Evolutionary conservation across 2,329 filamentous ascomycete genomes (phyloP).

Genomic region (Penicillium fuscoglaucum): DNA sequence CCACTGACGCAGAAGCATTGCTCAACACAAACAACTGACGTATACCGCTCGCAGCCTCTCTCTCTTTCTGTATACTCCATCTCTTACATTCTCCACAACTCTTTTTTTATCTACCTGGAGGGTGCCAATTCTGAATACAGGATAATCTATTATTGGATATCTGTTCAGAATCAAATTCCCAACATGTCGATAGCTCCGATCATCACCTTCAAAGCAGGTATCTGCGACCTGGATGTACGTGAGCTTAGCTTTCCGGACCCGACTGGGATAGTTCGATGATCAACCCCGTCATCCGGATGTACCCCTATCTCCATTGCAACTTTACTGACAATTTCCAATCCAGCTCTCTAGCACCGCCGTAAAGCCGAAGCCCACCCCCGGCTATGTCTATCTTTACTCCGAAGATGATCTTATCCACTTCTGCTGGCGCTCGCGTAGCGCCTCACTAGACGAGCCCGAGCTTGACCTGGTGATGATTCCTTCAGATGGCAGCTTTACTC

Average conservation of each 20-base stretch:
- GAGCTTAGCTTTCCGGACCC: neutral
- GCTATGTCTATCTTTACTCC: slow-evolving; percentile 88
- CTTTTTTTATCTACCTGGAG: slow-evolving; percentile 13
- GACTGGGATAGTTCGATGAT: slow-evolving; percentile 3
- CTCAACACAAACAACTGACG: slow-evolving; percentile 31
- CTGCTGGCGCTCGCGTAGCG: slow-evolving; percentile 86
- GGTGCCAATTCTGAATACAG: slow-evolving; percentile 6
- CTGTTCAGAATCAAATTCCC: slow-evolving; percentile 7
- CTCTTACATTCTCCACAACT: slow-evolving; percentile 9
- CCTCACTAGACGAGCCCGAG: slow-evolving; percentile 69
- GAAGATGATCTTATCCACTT: slow-evolving; percentile 97
- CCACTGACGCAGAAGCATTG: slow-evolving; percentile 21
- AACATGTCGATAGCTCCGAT: slow-evolving; percentile 80
- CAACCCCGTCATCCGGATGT: neutral
- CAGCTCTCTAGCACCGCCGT: slow-evolving; percentile 64
- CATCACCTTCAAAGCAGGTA: slow-evolving; percentile 95
- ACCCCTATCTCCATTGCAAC: neutral
- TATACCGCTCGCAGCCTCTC: slow-evolving; percentile 27
- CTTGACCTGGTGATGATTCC: slow-evolving; percentile 94
- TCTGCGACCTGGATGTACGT: slow-evolving; percentile 80
- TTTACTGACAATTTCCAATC: slow-evolving; percentile 12
- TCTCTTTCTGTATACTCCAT: slow-evolving; percentile 19
- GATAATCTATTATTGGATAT: neutral
- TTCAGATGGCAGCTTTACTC: slow-evolving; percentile 79
- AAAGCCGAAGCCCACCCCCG: slow-evolving; percentile 69